Conservation (phyloP, 1,139 yeast genomes). For the Geotrichum cucujoidarum region DNA sequence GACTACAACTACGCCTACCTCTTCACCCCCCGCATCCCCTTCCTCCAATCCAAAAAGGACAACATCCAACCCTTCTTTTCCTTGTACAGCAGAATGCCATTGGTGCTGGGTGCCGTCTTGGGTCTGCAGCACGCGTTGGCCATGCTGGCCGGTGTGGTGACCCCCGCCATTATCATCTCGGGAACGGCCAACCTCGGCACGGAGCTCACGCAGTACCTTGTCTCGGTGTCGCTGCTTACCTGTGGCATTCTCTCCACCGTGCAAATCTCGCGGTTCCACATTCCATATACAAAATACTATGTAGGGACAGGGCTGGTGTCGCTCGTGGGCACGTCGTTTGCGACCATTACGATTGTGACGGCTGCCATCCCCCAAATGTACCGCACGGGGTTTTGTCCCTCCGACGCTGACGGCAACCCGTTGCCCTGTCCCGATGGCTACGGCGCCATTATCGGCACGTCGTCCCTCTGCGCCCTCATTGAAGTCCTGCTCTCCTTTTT, state of each 20-base stretch:
- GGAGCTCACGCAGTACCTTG: conserved; percentile 59
- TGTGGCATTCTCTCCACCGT: conserved; percentile 69
- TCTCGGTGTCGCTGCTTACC: conserved; percentile 68
- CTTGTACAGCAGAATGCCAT: conserved; percentile 70
- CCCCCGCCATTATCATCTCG: conserved; percentile 77
- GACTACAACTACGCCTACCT: conserved; percentile 75
- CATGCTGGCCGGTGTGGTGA: conserved; percentile 84
- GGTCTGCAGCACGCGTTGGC: conserved; percentile 87
- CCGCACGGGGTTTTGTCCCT: conserved; percentile 60
- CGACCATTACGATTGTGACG: conserved; percentile 73
- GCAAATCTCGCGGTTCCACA: conserved; percentile 77
- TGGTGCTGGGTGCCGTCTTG: conserved; percentile 63
- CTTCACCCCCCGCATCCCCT: conserved; percentile 74
- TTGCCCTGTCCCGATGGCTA: conserved; percentile 86
- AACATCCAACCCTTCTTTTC: conserved; percentile 67
- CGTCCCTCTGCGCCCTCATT: conserved; percentile 67
- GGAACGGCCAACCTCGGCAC: conserved; percentile 52
- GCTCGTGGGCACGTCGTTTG: conserved; percentile 86
- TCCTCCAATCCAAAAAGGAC: conserved; percentile 44
- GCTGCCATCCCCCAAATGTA: conserved; percentile 81
- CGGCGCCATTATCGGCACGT: conserved; percentile 78
- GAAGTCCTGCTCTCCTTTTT: conserved; percentile 68
- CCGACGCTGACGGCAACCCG: conserved; percentile 52
- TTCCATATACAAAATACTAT: conserved; percentile 65
- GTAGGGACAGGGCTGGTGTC: conserved; percentile 84